Base-by-base conservation (phyloP, 768 basidiomycete species). In the Hypholoma sublateritium region DNA sequence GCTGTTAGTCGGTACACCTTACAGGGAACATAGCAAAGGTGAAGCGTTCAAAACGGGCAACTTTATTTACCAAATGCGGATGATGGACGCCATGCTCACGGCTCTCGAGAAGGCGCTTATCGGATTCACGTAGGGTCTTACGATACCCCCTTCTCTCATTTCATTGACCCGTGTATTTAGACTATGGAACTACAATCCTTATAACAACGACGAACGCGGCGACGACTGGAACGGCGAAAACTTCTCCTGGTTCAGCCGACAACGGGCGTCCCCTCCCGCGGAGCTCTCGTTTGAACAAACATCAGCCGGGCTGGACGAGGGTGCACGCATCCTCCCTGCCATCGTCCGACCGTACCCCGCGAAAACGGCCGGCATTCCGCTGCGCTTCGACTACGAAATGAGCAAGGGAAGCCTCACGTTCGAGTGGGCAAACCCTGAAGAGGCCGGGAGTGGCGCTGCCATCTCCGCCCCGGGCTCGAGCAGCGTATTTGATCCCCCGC, bases 211-310 rank as follows among this genome's bases (percentile, higher is more conserved):
- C 68, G 63, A 70, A 16, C 64, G 71, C 22, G 96, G 96, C 14
- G 95, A 98, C 68, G 72, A 86, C 68, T 97, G 95, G 95, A 96
- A 95, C 64, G 93, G 91, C 52, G 95, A 99, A 72, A 97, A 95
- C 73, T 98, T 99, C 69, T 94, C 93, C 1, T 97, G 93, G 92
- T 98, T 93, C 80, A 86, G 85, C 64, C 74, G 75, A 42, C 72
- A 69, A 35, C 83, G 87, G 14, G 85, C 81, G 1, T 73, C 84
- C 49, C 88, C 82, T 1, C 66, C 78, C 0, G 80, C 80, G 0
- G 66, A 85, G 39, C 75, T 88, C 12, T 80, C 79, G 60, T 78
- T 81, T 54, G 78, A 81, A 8, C 90, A 91, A 69, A 74, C 74
- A 17, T 79, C 85, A 2, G 76, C 81, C n/a, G 83, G 86, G 5